Evolutionary conservation across 2,329 filamentous ascomycete genomes (phyloP), one percentile per base, ranked within the genome.

Genomic region (Cylindrodendrum hubeiense): DNA sequence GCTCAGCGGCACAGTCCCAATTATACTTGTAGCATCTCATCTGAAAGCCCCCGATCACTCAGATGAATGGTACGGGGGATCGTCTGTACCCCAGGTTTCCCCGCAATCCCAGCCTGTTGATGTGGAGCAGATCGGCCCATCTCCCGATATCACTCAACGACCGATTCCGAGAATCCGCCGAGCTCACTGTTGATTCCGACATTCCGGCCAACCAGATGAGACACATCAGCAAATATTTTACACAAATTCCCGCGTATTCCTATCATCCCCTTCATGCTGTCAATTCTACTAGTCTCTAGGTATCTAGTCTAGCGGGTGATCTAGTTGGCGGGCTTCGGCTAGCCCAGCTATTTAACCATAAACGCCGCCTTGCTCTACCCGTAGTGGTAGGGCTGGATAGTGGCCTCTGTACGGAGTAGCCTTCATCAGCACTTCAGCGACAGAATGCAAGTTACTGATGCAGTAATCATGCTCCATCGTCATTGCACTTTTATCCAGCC

Each of bases 1-100:
- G 7, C 44, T 24, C 24, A 10, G 15, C 26, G 44, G 24, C 26
- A 10, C 9, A 17, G 21, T n/a, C 37, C 28, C 39, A 57, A 30
- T 63, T 63, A 58, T 58, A 49, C 30, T 17, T 15, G 1, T 8
- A 12, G 2, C 24, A 10, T 49, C 24, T 13, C 4, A 30, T 30
- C 28, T 44, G 9, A 22, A 3, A 37, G 2, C 4, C 9, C 17
- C 26, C n/a, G 17, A 19, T 49, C 24, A 21, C 17, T 28, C 24
- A 4, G 24, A 33, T 17, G 17, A 26, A 39, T 22, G 5, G 30
- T 4, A 28, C 30, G 51, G 34, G 51, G 43, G 49, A 39, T 19
- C 34, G 19, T 10, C 37, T 28, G n/a, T 54, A 58, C 53, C 54
- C 54, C 60, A 49, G 60, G 58, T 63, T 47, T 24, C 53, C 60